A percentile compares a stretch with the other conserved stretches of the same genome.
These are phyloP conservation scores for Globisporangium cederbergense DNA, from an alignment of 352 stramenopile species.

Conservation along the genomic window DNA sequence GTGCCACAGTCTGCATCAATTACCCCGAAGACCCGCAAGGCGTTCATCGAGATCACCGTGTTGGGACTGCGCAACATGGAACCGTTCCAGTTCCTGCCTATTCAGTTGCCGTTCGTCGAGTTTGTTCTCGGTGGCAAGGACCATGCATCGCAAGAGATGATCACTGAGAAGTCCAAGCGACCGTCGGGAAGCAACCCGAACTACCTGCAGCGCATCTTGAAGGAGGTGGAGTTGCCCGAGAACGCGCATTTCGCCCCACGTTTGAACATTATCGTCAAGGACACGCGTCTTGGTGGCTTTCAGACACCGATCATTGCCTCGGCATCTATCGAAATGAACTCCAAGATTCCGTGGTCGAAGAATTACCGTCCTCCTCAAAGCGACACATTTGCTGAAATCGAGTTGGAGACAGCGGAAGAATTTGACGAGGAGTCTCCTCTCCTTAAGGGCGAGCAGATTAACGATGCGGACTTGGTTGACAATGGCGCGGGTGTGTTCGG, in stretches of 20 bases:
- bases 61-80: constrained; percentile 84
- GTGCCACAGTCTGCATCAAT: constrained; percentile 54
- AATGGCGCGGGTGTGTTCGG: constrained; percentile 85
- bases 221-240: constrained; percentile 82
- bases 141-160: constrained; percentile 77
- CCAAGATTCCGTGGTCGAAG: constrained; percentile 82
- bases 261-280: constrained; percentile 88
- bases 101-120: constrained; percentile 85
- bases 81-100: constrained; percentile 86
- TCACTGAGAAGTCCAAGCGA: constrained; percentile 83
- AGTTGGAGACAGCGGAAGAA: constrained; percentile 58
- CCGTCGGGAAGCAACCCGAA: constrained; percentile 85
- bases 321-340: constrained; percentile 79
- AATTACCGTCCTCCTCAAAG: constrained; percentile 67
- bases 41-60: constrained; percentile 83
- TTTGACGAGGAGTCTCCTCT: constrained; percentile 54
- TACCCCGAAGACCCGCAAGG: constrained; percentile 59
- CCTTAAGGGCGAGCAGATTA: constrained; percentile 26
- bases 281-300: constrained; percentile 86
- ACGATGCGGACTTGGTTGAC: constrained; percentile 46
- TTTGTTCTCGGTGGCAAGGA: constrained; percentile 87
- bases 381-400: constrained; percentile 65
- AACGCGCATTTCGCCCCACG: constrained; percentile 87
- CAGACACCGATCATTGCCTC: constrained; percentile 82
- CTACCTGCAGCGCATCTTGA: constrained; percentile 88